phyloP scores from a whole-genome alignment of 73 alveolate species.

The Symbiodinium natans region DNA sequence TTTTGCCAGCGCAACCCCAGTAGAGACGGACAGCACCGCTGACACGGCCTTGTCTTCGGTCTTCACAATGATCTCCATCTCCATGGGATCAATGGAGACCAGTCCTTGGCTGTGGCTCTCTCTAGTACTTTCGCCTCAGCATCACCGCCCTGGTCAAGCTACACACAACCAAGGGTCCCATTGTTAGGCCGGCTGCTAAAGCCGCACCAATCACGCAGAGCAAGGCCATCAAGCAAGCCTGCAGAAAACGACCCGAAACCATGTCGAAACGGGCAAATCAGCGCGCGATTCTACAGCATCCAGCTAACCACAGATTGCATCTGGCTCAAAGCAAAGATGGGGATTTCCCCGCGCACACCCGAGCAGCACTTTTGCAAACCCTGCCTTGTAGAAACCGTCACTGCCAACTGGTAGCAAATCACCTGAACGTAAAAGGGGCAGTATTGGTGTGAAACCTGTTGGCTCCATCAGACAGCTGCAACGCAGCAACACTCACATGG shows the following conservation, averaged over 20 bases:
- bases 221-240: conserved; percentile 78
- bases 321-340: too few species aligned
- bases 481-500: too few species aligned
- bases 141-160: not conserved
- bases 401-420: conserved; percentile 53
- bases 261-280: too few species aligned
- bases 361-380: not conserved
- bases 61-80: conserved; percentile 86
- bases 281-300: too few species aligned
- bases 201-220: conserved; percentile 79
- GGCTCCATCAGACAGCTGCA: too few species aligned
- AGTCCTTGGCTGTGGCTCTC: conserved; percentile 33
- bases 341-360: too few species aligned
- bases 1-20: too few species aligned
- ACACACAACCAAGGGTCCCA: not conserved
- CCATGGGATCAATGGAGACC: conserved; percentile 90
- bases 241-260: too few species aligned
- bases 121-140: not conserved
- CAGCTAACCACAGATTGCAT: too few species aligned
- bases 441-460: too few species aligned
- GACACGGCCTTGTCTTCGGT: conserved; percentile 90
- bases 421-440: too few species aligned
- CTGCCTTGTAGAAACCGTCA: conserved; percentile 84
- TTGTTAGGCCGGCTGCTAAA: conserved; percentile 77
- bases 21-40: too few species aligned